These are phyloP conservation scores for Centrapalus pauciflorus DNA, from an alignment of 129 eudicot genomes.

Conservation along the genomic window DNA sequence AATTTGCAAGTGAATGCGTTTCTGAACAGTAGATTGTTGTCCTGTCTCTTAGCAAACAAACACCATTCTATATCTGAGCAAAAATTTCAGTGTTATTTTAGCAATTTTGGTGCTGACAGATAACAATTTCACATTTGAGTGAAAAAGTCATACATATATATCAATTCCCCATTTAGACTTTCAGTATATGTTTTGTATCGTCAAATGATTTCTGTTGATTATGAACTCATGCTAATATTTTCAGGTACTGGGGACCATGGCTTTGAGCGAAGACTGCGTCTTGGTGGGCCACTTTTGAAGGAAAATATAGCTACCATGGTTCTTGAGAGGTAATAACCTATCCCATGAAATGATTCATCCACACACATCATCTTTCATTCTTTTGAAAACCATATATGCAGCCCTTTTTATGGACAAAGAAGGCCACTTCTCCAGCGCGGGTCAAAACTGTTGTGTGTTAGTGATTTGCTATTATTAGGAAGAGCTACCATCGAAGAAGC, in stretches of 20 bases:
- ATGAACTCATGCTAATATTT: slow-evolving; percentile 2
- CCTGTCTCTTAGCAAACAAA: not conserved
- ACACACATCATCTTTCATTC: not conserved
- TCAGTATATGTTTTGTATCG: not conserved
- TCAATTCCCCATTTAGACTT: too few relatives aligned
- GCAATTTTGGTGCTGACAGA: too few relatives aligned
- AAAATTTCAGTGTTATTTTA: too few relatives aligned
- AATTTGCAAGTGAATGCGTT: too few relatives aligned
- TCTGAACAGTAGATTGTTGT: too few relatives aligned
- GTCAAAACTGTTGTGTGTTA: slow-evolving; percentile 84
- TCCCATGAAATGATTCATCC: not conserved
- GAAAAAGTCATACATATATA: too few relatives aligned
- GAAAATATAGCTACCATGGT: slow-evolving; percentile 97
- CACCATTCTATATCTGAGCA: not conserved
- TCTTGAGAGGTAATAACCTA: slow-evolving; percentile 75
- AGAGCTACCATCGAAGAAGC: slow-evolving; percentile 95
- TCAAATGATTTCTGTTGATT: not conserved
- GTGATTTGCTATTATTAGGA: slow-evolving; percentile 88
- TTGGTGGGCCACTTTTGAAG: slow-evolving; percentile 88
- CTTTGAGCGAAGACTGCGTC: slow-evolving; percentile 90
- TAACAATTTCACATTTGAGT: too few relatives aligned
- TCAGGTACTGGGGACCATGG: slow-evolving; percentile 95
- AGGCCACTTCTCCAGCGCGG: slow-evolving; percentile 84
- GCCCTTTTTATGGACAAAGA: slow-evolving; percentile 95
- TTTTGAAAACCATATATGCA: slow-evolving; percentile 18